Conservation (phyloP, 1,139 yeast species). For the Eremothecium cymbalariae region DNA sequence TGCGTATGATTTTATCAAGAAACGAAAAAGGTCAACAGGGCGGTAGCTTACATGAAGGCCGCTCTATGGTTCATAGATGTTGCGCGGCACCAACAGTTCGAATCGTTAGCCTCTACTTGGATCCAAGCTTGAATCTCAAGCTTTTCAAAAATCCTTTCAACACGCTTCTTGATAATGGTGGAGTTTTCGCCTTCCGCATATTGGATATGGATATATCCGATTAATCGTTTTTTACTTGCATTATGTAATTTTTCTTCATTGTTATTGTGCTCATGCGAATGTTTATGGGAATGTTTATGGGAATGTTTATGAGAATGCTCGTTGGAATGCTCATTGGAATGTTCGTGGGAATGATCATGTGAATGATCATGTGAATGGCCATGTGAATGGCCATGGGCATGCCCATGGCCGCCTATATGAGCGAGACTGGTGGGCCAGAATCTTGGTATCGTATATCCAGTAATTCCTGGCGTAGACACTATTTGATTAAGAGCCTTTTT, state of each 20-base stretch:
- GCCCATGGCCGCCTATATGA: conserved; percentile 20
- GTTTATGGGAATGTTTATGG: conserved; percentile 10
- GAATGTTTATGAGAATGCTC: conserved; percentile 12
- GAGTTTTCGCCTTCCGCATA: conserved; percentile 60
- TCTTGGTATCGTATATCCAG: conserved; percentile 78
- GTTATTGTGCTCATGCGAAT: conserved; percentile 12
- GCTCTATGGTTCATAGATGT: conserved; percentile 12
- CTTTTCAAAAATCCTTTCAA: conserved; percentile 40
- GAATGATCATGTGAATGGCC: conserved; percentile 24
- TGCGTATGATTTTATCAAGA: conserved; percentile 9
- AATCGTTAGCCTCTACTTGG: conserved; percentile 53
- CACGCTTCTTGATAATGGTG: conserved; percentile 51
- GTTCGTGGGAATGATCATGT: conserved; percentile 14
- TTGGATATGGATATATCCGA: conserved; percentile 64
- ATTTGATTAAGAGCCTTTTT: conserved; percentile 61
- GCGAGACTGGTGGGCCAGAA: conserved; percentile 69
- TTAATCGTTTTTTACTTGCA: conserved; percentile 24
- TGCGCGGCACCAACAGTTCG: conserved; percentile 50
- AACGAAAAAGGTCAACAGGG: no score
- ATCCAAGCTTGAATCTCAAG: conserved; percentile 45
- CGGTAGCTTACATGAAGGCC: no score
- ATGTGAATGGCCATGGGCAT: conserved; percentile 22
- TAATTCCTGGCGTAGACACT: conserved; percentile 65
- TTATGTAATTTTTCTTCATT: conserved; percentile 7
- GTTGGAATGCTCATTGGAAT: conserved; percentile 11